Base-by-base conservation (phyloP, 371 early-diverging fungal species). In the Mortierella sp. region DNA sequence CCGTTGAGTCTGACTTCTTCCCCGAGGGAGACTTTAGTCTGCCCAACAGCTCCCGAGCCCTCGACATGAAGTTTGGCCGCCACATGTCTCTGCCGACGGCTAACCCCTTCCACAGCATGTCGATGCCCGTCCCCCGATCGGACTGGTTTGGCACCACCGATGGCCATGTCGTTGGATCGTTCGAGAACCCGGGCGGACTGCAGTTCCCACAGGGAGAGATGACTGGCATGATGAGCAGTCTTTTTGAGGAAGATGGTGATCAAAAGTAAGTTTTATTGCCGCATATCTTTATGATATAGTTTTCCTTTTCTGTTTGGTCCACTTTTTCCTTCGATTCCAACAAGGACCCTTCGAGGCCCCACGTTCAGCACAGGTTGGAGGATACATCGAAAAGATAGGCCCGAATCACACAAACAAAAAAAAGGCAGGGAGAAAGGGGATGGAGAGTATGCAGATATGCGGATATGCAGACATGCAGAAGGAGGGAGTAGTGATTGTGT, bases 101-200 rank as follows among this genome's bases (percentile, higher is more conserved):
- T 45, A 76, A 80, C 47, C 77, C 77, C 8, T 78, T 78, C 48
- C 79, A 83, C 58, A 78, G 79, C 73, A 83, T 83, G 83, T 83
- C 83, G 24, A 83, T 83, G 83, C 83, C 83, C 14, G 83, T 78
- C 24, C 83, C 68, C 9, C 68, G 83, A 14, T 83, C 83, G 29
- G 79, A 83, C 66, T 83, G 83, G 83, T 83, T 83, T 47, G 83
- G 83, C 10, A 73, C 81, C n/a, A 44, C 83, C 6, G 83, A 83
- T 45, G 79, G 83, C 31, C 83, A 83, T 70, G 58, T 70, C 13
- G 75, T 83, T 16, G 83, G 83, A 0, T 83, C 83, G 2, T 83
- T 72, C 52, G 83, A 83, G 64, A 83, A 78, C 67, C 79, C 73
- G 9, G 66, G 79, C 11, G 83, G 79, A 13, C 72, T 83, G 14